Evolutionary conservation across 331 rosid species (phyloP).

Genomic region (Spiraea crenata): DNA sequence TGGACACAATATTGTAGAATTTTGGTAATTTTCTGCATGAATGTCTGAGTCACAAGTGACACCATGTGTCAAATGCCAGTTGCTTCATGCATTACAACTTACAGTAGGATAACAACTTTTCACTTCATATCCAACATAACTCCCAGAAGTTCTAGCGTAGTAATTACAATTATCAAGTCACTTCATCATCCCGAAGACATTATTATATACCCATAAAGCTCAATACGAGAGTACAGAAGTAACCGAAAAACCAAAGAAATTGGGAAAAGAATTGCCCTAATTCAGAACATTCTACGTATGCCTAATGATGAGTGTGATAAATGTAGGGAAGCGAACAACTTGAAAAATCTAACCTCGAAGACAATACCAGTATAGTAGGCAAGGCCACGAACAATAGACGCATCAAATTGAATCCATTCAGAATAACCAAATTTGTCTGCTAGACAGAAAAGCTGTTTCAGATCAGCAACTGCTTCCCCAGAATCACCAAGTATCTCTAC

Average conservation of each 20-base stretch:
- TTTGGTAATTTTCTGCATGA: too few relatives aligned
- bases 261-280: neutral
- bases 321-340: neutral
- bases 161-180: neutral
- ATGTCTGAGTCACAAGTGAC: neutral
- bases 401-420: slow-evolving; percentile 94
- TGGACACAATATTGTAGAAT: neutral
- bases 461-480: slow-evolving; percentile 82
- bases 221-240: neutral
- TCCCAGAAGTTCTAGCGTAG: neutral
- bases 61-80: neutral
- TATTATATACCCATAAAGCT: neutral
- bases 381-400: slow-evolving; percentile 95
- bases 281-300: neutral
- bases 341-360: slow-evolving; percentile 69
- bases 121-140: neutral
- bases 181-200: neutral
- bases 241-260: neutral
- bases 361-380: slow-evolving; percentile 96
- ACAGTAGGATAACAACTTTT: neutral
- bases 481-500: slow-evolving; percentile 70
- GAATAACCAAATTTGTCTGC: slow-evolving; percentile 93
- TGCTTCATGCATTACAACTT: neutral
- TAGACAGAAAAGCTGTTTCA: slow-evolving; percentile 76
- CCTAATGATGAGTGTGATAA: slow-evolving; percentile 13